A percentile compares a stretch with the other conserved stretches of the same genome.
Conservation (phyloP, 257 asterid genomes). For the Capsicum rhomboideum region DNA sequence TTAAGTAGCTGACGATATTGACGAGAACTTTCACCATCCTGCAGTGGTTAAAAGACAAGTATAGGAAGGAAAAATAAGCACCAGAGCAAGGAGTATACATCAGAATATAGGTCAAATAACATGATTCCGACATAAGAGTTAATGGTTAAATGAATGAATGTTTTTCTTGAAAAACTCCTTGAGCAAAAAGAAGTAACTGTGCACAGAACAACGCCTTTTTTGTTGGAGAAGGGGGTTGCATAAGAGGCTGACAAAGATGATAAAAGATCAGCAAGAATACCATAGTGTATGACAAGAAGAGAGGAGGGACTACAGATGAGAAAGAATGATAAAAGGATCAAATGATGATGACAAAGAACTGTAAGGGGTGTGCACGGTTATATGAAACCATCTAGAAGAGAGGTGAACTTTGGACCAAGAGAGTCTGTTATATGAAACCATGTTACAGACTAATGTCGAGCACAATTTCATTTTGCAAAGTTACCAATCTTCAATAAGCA, state of each 20-base stretch:
- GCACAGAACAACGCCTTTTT: not conserved
- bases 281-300: too few species aligned
- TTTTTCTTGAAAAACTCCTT: not conserved
- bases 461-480: not conserved
- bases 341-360: too few species aligned
- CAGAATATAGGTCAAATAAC: not conserved
- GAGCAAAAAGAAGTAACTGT: not conserved
- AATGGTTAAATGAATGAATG: not conserved
- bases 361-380: too few species aligned
- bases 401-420: too few species aligned
- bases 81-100: not conserved
- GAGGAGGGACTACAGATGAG: too few species aligned
- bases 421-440: too few species aligned
- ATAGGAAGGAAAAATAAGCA: not conserved
- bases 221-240: not conserved
- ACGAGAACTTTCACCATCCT: conserved; percentile 10
- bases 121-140: not conserved
- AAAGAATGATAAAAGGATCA: too few species aligned
- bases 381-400: too few species aligned
- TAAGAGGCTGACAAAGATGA: too few species aligned
- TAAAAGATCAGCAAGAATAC: too few species aligned
- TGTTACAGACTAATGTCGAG: too few species aligned
- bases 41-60: not conserved
- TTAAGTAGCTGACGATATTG: conserved; percentile 14
- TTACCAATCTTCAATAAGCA: not conserved